Conservation (phyloP, 2,329 filamentous ascomycete species). For the Aspergillus niger region DNA sequence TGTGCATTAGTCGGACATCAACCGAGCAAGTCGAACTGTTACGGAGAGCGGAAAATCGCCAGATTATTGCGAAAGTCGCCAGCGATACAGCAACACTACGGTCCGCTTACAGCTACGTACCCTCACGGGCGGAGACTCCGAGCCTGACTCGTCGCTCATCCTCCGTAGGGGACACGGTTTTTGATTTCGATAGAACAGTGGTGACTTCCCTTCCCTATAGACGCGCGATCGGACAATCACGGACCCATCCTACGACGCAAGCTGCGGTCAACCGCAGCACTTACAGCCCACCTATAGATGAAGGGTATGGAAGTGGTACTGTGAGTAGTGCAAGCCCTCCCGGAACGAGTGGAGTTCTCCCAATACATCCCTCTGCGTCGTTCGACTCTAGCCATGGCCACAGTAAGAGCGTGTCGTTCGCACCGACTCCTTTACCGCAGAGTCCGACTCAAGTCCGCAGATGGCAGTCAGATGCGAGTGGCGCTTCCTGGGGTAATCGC, state of each 20-base stretch:
- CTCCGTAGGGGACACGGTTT: conserved; percentile 31
- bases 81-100: conserved; percentile 41
- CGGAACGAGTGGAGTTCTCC: conserved; percentile 15
- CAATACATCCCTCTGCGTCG: conserved; percentile 19
- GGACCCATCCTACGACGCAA: conserved; percentile 11
- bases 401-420: conserved; percentile 23
- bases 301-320: conserved; percentile 31
- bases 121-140: conserved; percentile 28
- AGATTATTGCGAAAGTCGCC: conserved; percentile 39
- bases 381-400: conserved; percentile 18
- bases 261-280: conserved; percentile 11
- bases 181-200: conserved; percentile 37
- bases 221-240: conserved; percentile 19
- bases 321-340: conserved; percentile 19
- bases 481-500: conserved; percentile 5
- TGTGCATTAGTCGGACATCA: conserved; percentile 30
- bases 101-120: conserved; percentile 28
- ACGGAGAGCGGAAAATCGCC: conserved; percentile 34
- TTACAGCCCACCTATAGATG: conserved; percentile 27
- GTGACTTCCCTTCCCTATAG: conserved; percentile 30
- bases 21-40: conserved; percentile 40
- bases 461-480: conserved; percentile 24
- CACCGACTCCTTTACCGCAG: conserved; percentile 9
- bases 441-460: conserved; percentile 17
- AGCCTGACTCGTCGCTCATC: conserved; percentile 31